These are phyloP conservation scores for Wolfiporia cocos DNA, from an alignment of 1,284 basidiomycete species.

Conservation along the genomic window DNA sequence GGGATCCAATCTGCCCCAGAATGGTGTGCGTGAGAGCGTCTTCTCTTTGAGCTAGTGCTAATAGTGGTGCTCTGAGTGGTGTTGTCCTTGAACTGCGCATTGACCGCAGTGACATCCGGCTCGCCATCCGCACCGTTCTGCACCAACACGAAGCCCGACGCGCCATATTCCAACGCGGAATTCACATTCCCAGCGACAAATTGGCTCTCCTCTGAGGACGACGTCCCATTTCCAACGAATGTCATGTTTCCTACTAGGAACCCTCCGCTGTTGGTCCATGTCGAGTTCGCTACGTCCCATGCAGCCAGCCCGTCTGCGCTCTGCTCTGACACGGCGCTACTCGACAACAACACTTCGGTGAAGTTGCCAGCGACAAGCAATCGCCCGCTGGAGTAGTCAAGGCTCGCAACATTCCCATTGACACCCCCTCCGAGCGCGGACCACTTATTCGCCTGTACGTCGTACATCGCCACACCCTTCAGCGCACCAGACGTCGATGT, in stretches of 20 bases:
- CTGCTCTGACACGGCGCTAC: conserved; percentile 30
- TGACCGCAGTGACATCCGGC: conserved; percentile 55
- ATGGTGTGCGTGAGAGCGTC: conserved; percentile 28
- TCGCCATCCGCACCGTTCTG: conserved; percentile 49
- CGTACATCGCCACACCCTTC: conserved; percentile 70
- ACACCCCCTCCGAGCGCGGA: conserved; percentile 68
- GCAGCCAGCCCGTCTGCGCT: conserved; percentile 67
- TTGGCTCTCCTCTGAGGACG: conserved; percentile 35
- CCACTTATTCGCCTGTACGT: conserved; percentile 68
- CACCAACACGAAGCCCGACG: conserved; percentile 66
- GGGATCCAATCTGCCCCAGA: conserved; percentile 44
- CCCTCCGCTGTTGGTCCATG: conserved; percentile 72
- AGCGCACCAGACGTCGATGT: conserved; percentile 51
- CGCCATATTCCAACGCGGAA: conserved; percentile 54
- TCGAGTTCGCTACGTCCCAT: conserved; percentile 61
- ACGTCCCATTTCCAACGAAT: conserved; percentile 59
- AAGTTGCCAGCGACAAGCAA: conserved; percentile 78
- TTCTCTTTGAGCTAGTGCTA: conserved; percentile 24
- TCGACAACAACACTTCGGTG: conserved; percentile 41
- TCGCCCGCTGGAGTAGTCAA: conserved; percentile 46
- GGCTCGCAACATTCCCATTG: conserved; percentile 64
- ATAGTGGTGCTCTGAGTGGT: conserved; percentile 21
- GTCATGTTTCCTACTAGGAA: conserved; percentile 73
- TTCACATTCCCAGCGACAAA: conserved; percentile 62
- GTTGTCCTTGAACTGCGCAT: conserved; percentile 41